Evolutionary conservation across 1,139 yeast genomes (phyloP).

Genomic region (Geotrichum aggregatum): DNA sequence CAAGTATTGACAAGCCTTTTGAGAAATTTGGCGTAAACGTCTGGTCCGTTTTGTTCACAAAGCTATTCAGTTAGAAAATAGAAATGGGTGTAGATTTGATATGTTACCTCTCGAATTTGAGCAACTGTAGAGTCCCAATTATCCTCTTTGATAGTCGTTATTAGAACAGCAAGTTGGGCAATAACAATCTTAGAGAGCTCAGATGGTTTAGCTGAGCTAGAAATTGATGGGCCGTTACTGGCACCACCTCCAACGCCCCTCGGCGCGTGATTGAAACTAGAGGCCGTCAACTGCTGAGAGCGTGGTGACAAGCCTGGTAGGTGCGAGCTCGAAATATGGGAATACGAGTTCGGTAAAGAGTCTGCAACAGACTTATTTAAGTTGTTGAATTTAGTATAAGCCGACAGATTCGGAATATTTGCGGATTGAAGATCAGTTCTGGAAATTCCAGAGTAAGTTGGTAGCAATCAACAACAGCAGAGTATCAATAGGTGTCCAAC

Average conservation of each 20-base stretch:
- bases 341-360: conserved; percentile 7
- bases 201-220: conserved; percentile 8
- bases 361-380: conserved; percentile 6
- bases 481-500: neutral
- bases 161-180: conserved; percentile 53
- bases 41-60: conserved; percentile 40
- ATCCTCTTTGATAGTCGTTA: conserved; percentile 44
- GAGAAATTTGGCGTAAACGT: conserved; percentile 38
- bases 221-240: conserved; percentile 11
- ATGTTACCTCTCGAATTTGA: conserved; percentile 45
- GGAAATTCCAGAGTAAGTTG: neutral
- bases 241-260: conserved; percentile 19
- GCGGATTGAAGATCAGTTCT: neutral
- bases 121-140: conserved; percentile 44
- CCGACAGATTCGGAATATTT: conserved; percentile 13
- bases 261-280: conserved; percentile 15
- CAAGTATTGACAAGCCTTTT: conserved; percentile 36
- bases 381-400: neutral
- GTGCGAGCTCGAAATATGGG: conserved; percentile 11
- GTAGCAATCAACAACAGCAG: neutral
- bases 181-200: conserved; percentile 47
- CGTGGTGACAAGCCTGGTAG: conserved; percentile 19
- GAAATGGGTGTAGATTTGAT: neutral
- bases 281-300: conserved; percentile 15
- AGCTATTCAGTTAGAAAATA: conserved; percentile 32